A percentile compares a stretch with the other conserved stretches of the same genome.
These are phyloP conservation scores for Apiosordaria backusii DNA, from an alignment of 495 filamentous ascomycete species.

Conservation along the genomic window DNA sequence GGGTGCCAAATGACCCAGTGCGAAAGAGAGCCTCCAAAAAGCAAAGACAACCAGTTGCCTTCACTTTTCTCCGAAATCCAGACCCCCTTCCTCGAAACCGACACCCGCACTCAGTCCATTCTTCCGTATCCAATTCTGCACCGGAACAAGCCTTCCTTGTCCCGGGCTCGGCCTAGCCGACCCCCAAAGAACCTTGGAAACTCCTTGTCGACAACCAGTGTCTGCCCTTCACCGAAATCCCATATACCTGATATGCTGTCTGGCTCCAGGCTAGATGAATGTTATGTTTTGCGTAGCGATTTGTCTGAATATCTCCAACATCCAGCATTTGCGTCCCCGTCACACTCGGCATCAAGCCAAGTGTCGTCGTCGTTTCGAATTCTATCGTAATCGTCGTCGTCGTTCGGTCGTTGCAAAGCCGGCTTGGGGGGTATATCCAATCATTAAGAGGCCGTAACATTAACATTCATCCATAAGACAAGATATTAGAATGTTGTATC, in stretches of 20 bases:
- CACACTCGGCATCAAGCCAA: conserved; percentile 7
- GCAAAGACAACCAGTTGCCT: conserved; percentile 18
- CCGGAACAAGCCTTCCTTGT: neutral
- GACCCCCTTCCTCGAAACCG: neutral
- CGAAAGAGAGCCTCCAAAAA: neutral
- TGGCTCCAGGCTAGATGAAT: conserved; percentile 29
- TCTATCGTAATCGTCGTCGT: conserved; percentile 8
- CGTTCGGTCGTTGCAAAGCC: conserved; percentile 24
- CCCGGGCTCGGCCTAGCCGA: neutral
- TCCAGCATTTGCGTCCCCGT: conserved; percentile 23
- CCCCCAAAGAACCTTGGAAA: neutral
- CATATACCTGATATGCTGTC: conserved; percentile 30
- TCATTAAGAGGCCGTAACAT: conserved; percentile 38
- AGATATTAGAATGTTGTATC: conserved; percentile 32
- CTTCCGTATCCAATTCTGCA: conserved; percentile 14
- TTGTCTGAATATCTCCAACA: conserved; percentile 15
- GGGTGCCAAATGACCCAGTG: neutral
- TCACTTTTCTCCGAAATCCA: neutral
- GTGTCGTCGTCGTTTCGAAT: conserved; percentile 22
- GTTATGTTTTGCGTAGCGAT: conserved; percentile 19
- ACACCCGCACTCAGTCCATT: neutral
- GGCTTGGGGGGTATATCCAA: conserved; percentile 31
- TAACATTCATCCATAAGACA: conserved; percentile 44
- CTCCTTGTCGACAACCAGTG: conserved; percentile 46
- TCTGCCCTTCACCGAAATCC: conserved; percentile 37